phyloP scores from a whole-genome alignment of 306 rosid genomes.

The Oxytropis ochrocephala region DNA sequence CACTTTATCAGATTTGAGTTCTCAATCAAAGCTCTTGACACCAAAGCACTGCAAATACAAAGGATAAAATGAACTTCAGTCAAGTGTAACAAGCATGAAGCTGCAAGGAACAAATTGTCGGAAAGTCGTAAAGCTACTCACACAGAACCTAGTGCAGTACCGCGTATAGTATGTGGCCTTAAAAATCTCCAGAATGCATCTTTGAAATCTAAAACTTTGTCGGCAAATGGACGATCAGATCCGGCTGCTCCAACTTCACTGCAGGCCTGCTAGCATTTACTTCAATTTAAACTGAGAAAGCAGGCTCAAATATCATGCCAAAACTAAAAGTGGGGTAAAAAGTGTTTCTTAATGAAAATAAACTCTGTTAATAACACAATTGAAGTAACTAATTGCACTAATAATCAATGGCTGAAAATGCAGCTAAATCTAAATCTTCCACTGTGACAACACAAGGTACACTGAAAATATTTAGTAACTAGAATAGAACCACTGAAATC shows the following conservation, averaged over 20 bases:
- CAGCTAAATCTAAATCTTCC: neutral
- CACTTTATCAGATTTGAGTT: slow-evolving; percentile 86
- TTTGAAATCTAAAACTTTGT: slow-evolving; percentile 56
- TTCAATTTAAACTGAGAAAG: slow-evolving; percentile 21
- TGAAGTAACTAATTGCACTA: neutral
- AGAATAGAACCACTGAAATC: neutral
- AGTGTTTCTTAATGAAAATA: neutral
- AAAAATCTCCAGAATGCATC: slow-evolving; percentile 98
- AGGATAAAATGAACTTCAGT: slow-evolving; percentile 10
- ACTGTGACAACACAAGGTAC: neutral
- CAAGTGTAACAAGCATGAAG: neutral
- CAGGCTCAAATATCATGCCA: neutral
- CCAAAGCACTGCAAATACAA: slow-evolving; percentile 70
- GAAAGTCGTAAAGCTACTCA: slow-evolving; percentile 33
- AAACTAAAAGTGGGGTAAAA: slow-evolving; percentile 11
- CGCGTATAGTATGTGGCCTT: slow-evolving; percentile 94
- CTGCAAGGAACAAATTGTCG: neutral
- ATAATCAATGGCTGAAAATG: neutral
- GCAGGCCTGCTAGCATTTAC: slow-evolving; percentile 64
- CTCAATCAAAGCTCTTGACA: slow-evolving; percentile 85
- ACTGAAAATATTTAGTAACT: neutral
- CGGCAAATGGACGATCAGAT: slow-evolving; percentile 50
- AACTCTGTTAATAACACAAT: neutral
- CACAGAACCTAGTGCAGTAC: slow-evolving; percentile 84
- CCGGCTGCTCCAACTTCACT: slow-evolving; percentile 77